phyloP scores from a whole-genome alignment of 2,329 filamentous ascomycete genomes.

The Pseudogymnoascus destructans region DNA sequence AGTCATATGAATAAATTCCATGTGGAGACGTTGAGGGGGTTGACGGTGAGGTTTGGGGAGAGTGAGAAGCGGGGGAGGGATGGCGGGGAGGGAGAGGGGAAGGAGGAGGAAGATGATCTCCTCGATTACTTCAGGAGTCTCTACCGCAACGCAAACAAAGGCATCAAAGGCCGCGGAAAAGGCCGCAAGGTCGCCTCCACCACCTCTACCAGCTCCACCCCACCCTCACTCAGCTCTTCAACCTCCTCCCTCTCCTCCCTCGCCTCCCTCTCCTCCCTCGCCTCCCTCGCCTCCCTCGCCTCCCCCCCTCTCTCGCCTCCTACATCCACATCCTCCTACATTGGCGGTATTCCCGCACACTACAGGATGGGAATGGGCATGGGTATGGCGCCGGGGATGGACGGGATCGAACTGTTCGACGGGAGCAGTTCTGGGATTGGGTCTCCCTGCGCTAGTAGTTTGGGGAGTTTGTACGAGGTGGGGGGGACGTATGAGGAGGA shows the following conservation, averaged over 20 bases:
- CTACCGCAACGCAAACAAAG: constrained; percentile 98
- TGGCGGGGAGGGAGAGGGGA: no score
- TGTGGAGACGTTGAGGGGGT: constrained; percentile 51
- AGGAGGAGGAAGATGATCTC: constrained; percentile 51
- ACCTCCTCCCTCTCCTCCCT: not conserved
- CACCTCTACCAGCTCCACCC: not conserved
- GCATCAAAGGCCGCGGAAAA: constrained; percentile 90
- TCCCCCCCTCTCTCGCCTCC: not conserved
- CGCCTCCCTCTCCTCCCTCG: not conserved
- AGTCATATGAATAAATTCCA: constrained; percentile 95
- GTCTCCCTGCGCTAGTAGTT: constrained; percentile 26
- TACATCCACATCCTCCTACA: not conserved
- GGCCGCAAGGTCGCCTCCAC: constrained; percentile 48
- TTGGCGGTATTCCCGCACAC: not conserved
- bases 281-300: not conserved
- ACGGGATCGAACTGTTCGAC: constrained; percentile 32
- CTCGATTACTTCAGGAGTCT: constrained; percentile 73
- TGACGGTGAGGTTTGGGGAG: constrained; percentile 54
- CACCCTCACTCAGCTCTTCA: not conserved
- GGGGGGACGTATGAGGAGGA: constrained; percentile 13
- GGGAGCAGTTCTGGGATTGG: constrained; percentile 27
- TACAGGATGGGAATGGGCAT: constrained; percentile 10
- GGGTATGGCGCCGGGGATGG: not conserved
- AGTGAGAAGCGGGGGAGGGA: not conserved
- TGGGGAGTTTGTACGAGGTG: constrained; percentile 32